Percentiles rank a stretch among this genome's conserved stretches.
These are phyloP conservation scores for Calonectria fujianensis DNA, from an alignment of 2,329 filamentous ascomycete species.

Conservation along the genomic window DNA sequence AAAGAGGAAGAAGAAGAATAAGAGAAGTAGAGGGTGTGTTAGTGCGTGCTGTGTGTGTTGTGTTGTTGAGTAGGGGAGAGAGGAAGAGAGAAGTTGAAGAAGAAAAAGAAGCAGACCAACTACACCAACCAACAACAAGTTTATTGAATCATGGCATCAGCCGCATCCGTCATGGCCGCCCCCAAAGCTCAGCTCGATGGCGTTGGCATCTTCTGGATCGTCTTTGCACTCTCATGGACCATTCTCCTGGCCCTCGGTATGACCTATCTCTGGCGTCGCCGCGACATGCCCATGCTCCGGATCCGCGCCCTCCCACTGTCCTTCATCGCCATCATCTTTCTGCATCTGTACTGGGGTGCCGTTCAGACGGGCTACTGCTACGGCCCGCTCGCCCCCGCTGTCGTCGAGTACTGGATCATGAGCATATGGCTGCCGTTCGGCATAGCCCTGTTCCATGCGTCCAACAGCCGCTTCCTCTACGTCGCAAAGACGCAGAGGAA, in stretches of 20 bases:
- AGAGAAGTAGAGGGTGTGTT: not conserved
- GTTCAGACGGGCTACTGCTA: conserved; percentile 63
- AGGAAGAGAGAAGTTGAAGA: not conserved
- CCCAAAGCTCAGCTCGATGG: conserved; percentile 60
- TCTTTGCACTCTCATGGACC: conserved; percentile 63
- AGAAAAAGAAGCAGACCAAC: not conserved
- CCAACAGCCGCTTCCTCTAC: conserved; percentile 76
- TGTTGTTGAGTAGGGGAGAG: conserved; percentile 3
- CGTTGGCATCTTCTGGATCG: conserved; percentile 65
- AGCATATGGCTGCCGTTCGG: conserved; percentile 78
- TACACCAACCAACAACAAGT: not conserved
- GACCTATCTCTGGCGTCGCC: conserved; percentile 63
- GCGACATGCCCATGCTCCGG: conserved; percentile 63
- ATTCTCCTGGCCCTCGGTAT: conserved; percentile 62
- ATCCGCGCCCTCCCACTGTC: conserved; percentile 65
- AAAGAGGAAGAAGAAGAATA: not conserved
- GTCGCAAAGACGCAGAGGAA: conserved; percentile 74
- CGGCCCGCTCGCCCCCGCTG: conserved; percentile 67
- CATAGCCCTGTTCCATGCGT: conserved; percentile 79
- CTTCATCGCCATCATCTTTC: conserved; percentile 62
- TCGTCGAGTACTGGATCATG: conserved; percentile 80
- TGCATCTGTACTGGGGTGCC: conserved; percentile 66
- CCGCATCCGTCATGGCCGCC: conserved; percentile 40
- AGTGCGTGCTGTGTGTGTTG: conserved; percentile 4
- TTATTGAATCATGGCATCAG: conserved; percentile 46